These are phyloP conservation scores for Filosporella fistucella DNA, from an alignment of 495 filamentous ascomycete species.

Conservation along the genomic window DNA sequence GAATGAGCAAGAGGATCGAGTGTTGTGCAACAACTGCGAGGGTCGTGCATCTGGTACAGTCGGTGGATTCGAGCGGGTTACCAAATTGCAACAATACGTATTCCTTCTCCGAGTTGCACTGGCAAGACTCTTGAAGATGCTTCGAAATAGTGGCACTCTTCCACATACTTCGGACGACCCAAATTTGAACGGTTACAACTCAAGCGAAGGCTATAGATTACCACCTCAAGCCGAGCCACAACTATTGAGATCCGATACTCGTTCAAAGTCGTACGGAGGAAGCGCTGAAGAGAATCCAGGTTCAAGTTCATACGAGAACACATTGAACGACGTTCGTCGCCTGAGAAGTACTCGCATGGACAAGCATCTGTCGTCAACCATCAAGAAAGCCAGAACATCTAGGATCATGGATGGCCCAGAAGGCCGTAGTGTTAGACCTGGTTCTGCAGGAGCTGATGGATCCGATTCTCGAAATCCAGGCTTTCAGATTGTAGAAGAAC, in stretches of 20 bases:
- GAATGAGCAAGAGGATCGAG: conserved; percentile 56
- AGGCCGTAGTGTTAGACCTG: conserved; percentile 68
- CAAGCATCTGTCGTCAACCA: conserved; percentile 85
- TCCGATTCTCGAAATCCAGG: conserved; percentile 50
- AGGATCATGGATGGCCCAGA: conserved; percentile 91
- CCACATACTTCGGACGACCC: conserved; percentile 75
- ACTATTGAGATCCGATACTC: conserved; percentile 56
- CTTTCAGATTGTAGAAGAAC: conserved; percentile 83
- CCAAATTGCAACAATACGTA: conserved; percentile 88
- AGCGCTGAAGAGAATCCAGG: conserved; percentile 50
- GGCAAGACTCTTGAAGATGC: conserved; percentile 80
- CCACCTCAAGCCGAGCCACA: conserved; percentile 38
- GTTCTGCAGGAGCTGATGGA: conserved; percentile 68
- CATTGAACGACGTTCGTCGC: conserved; percentile 89
- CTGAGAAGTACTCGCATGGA: conserved; percentile 91
- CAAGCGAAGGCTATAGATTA: conserved; percentile 56
- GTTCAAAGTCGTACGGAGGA: conserved; percentile 71
- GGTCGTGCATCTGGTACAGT: conserved; percentile 42
- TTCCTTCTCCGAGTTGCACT: conserved; percentile 89
- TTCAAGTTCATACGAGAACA: conserved; percentile 86
- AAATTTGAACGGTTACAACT: conserved; percentile 62
- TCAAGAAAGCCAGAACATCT: conserved; percentile 84
- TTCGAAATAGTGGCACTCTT: conserved; percentile 75
- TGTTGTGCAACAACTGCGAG: conserved; percentile 69
- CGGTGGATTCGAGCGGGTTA: conserved; percentile 57